Evolutionary conservation across 2,329 filamentous ascomycete species (phyloP).

Genomic region (Epichloe brachyelytri): DNA sequence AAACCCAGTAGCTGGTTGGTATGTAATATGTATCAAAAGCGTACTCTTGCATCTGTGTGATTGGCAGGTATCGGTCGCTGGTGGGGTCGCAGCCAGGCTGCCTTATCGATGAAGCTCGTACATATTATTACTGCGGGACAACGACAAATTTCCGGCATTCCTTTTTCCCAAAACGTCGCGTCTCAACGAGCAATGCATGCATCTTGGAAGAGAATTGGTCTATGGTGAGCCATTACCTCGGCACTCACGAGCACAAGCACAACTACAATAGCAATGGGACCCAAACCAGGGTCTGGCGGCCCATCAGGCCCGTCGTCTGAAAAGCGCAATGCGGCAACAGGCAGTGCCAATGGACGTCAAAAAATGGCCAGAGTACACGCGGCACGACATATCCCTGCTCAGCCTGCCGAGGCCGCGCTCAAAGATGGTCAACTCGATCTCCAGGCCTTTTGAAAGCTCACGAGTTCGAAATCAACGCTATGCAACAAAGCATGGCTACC

Average conservation of each 20-base stretch:
- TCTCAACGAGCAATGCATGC: not conserved
- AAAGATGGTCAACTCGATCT: slow-evolving; percentile 73
- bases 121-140: not conserved
- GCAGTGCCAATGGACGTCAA: slow-evolving; percentile 12
- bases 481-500: slow-evolving; percentile 69
- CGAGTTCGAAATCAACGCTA: slow-evolving; percentile 76
- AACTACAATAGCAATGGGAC: slow-evolving; percentile 12
- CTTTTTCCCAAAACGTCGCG: not conserved
- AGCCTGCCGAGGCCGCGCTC: slow-evolving; percentile 36
- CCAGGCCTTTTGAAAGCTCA: slow-evolving; percentile 71
- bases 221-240: not conserved
- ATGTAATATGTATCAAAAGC: no score
- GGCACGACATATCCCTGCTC: slow-evolving; percentile 36
- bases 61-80: no score
- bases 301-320: slow-evolving; percentile 12
- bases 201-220: not conserved
- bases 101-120: slow-evolving; percentile 6
- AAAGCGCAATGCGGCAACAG: slow-evolving; percentile 15
- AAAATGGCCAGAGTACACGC: slow-evolving; percentile 35
- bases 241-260: not conserved
- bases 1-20: no score
- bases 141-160: not conserved
- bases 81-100: not conserved
- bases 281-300: slow-evolving; percentile 13
- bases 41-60: no score